Percentiles rank a stretch among this genome's conserved stretches.
These are phyloP conservation scores for Pichia pseudocactophila DNA, from an alignment of 805 yeast species.

Conservation along the genomic window DNA sequence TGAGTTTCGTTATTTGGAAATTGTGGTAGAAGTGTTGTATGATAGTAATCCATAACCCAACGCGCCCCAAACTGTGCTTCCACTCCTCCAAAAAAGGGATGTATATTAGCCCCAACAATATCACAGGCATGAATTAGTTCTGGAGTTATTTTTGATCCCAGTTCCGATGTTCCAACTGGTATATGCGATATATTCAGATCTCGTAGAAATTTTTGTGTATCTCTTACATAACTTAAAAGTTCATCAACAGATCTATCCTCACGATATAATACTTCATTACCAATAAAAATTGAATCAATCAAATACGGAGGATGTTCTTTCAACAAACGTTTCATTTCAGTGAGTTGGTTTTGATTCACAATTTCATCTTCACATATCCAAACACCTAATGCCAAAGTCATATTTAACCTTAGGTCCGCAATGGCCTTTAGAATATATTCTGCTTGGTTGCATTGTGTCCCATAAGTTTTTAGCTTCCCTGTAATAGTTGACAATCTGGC, in stretches of 20 bases:
- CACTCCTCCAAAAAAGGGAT: constrained; percentile 61
- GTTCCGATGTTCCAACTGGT: constrained; percentile 56
- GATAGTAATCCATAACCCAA: constrained; percentile 45
- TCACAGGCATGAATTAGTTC: constrained; percentile 39
- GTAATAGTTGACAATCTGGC: constrained; percentile 52
- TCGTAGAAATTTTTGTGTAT: constrained; percentile 32
- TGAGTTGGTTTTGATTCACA: constrained; percentile 38
- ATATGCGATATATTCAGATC: constrained; percentile 29
- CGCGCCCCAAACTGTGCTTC: constrained; percentile 35
- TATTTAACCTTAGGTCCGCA: constrained; percentile 37
- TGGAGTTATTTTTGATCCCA: constrained; percentile 38
- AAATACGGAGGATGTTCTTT: constrained; percentile 34
- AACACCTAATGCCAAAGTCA: constrained; percentile 53
- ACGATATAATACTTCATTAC: constrained; percentile 55
- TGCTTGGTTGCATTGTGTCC: constrained; percentile 54
- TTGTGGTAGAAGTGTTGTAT: constrained; percentile 35
- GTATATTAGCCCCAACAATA: constrained; percentile 52
- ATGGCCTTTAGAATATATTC: constrained; percentile 46
- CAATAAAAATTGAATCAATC: constrained; percentile 47
- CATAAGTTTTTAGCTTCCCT: constrained; percentile 46
- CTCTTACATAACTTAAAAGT: constrained; percentile 34
- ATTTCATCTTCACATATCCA: constrained; percentile 45
- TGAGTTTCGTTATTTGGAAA: constrained; percentile 14
- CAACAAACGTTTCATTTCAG: constrained; percentile 35
- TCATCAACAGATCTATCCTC: constrained; percentile 34